Conservation (phyloP, 2,329 filamentous ascomycete genomes). For the Claviceps purpurea region DNA sequence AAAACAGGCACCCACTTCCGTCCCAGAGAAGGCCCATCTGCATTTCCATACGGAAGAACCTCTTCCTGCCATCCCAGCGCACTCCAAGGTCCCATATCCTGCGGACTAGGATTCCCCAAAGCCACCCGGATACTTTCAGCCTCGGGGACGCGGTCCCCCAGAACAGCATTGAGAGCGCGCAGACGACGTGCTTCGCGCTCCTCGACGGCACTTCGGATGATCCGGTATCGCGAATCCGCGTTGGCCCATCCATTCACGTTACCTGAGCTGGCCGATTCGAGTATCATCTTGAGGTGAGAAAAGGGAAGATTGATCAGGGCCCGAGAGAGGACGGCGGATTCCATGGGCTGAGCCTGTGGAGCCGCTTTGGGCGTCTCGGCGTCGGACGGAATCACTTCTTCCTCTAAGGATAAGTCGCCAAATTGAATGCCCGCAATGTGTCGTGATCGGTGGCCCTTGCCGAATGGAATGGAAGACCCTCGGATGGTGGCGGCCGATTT, state of each 20-base stretch:
- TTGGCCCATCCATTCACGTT: constrained; percentile 36
- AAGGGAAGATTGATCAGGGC: constrained; percentile 60
- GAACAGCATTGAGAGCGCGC: constrained; percentile 30
- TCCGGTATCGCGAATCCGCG: constrained; percentile 31
- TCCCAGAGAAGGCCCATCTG: constrained; percentile 28
- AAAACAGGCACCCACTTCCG: constrained; percentile 31
- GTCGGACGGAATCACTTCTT: constrained; percentile 12
- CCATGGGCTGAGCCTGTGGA: constrained; percentile 15
- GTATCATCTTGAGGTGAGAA: constrained; percentile 47
- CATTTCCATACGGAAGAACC: constrained; percentile 21
- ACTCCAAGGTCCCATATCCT: constrained; percentile 29
- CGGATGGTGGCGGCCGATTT: constrained; percentile 15
- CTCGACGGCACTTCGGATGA: constrained; percentile 35
- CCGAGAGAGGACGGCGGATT: constrained; percentile 45
- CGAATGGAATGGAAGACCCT: constrained; percentile 23
- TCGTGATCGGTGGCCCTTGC: constrained; percentile 28
- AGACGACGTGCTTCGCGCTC: constrained; percentile 45
- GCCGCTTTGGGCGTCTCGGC: constrained; percentile 19
- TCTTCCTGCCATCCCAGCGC: constrained; percentile 37
- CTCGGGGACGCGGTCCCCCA: constrained; percentile 20
- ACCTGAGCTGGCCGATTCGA: constrained; percentile 45
- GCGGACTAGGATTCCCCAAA: constrained; percentile 25
- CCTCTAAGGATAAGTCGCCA: constrained; percentile 43
- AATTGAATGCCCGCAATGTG: constrained; percentile 55
- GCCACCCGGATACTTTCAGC: constrained; percentile 21